Evolutionary conservation across 2,329 filamentous ascomycete genomes (phyloP).

Genomic region (Thelonectria olida): DNA sequence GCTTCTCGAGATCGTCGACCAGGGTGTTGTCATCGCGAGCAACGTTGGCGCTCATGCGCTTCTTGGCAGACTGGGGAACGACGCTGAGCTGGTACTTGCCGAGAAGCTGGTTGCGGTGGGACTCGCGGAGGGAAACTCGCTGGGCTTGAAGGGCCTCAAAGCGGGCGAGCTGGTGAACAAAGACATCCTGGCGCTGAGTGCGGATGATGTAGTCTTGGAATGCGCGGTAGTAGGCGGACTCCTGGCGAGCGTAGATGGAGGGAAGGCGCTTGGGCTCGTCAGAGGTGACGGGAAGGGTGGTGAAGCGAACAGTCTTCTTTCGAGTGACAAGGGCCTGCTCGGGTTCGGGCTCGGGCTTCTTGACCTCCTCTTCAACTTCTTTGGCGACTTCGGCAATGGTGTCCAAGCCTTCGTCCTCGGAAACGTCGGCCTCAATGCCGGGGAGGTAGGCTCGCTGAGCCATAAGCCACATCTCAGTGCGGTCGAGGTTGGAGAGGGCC

Average conservation of each 20-base stretch:
- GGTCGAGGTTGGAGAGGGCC: constrained; percentile 79
- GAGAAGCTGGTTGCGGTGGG: constrained; percentile 82
- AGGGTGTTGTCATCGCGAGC: constrained; percentile 75
- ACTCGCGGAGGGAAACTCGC: constrained; percentile 76
- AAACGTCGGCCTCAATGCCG: constrained; percentile 64
- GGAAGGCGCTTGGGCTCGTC: constrained; percentile 61
- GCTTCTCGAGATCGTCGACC: constrained; percentile 69
- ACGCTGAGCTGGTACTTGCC: constrained; percentile 85
- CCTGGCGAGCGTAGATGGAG: constrained; percentile 63
- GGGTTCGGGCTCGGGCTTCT: constrained; percentile 40
- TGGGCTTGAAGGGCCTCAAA: constrained; percentile 90
- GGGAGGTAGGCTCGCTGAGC: constrained; percentile 83
- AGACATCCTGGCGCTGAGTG: constrained; percentile 75
- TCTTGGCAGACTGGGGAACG: constrained; percentile 74
- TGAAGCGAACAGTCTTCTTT: constrained; percentile 84
- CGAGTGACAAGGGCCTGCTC: constrained; percentile 42
- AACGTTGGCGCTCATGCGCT: constrained; percentile 76
- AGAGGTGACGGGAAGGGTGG: constrained; percentile 58
- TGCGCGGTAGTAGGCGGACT: constrained; percentile 87
- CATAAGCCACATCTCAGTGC: constrained; percentile 86
- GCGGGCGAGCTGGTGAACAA: constrained; percentile 83
- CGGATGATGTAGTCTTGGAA: constrained; percentile 80
- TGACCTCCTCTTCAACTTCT: constrained; percentile 33
- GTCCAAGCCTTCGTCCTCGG: constrained; percentile 48
- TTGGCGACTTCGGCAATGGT: constrained; percentile 48